Base-by-base conservation (phyloP, 352 stramenopile species). In the Blastocystis sp. region DNA sequence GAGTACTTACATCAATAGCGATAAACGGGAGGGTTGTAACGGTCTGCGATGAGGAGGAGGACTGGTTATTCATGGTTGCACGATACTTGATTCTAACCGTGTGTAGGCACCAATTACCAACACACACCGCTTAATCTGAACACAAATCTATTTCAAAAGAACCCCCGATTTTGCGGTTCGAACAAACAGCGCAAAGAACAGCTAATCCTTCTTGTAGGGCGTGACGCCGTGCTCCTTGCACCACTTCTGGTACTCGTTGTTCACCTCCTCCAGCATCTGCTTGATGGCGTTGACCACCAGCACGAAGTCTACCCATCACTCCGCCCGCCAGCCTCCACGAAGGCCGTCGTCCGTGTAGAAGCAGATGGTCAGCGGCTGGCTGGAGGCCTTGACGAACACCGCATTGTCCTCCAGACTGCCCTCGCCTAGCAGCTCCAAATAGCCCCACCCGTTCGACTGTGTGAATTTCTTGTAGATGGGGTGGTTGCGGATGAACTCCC, bases 221-320 rank as follows among this genome's bases (percentile, higher is more conserved):
- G 28, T 34, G 28, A 34, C 28, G 28, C 28, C 28, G 28, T 34
- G 28, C 28, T 34, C 28, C 28, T 34, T 34, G 28, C 28, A 34
- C 65, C 65, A 76, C 65, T 76, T 11, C n/a, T 53, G n/a, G 52
- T 76, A 76, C 38, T 76, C 65, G 0, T 19, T 23, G 14, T 76
- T 43, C 11, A 76, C n/a, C 23, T 76, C 65, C 43, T 76, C 52
- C 11, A 38, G 7, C 65, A 76, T 76, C 9, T 9, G 4, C 11
- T 21, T 14, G 38, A 76, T 76, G 23, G 41, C 14, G 65, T 76
- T 76, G 9, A 11, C 52, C 11, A 76, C 65, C 7, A 76, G 17
- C 21, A 23, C 21, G 43, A 53, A 76, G 11, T 38, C 65, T 76
- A 41, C 52, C 10, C 14, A 53, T 19, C 7, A 53, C n/a, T 19